phyloP scores from a whole-genome alignment of 805 yeast genomes.

The Yarrowia phangngaensis region DNA sequence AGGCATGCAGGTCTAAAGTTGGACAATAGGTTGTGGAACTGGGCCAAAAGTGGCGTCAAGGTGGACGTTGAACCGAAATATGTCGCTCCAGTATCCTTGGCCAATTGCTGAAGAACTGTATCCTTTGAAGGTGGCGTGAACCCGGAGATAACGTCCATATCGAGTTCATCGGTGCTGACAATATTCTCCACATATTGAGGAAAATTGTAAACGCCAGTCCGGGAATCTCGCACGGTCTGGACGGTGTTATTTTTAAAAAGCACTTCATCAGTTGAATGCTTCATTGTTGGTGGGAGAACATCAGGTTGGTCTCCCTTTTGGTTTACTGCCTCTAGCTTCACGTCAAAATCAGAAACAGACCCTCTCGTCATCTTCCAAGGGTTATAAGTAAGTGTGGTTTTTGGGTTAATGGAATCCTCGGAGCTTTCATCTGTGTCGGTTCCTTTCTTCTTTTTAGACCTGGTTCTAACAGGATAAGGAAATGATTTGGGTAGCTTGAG shows the following conservation, averaged over 20 bases:
- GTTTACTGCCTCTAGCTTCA: background rate
- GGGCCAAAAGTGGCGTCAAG: constrained; percentile 70
- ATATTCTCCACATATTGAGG: constrained; percentile 56
- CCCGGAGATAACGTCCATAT: constrained; percentile 52
- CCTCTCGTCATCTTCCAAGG: background rate
- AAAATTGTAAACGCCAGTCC: constrained; percentile 71
- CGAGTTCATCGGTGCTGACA: constrained; percentile 61
- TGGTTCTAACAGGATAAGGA: background rate
- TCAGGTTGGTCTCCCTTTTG: constrained; percentile 8
- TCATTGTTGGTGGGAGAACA: constrained; percentile 49
- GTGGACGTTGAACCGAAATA: constrained; percentile 84
- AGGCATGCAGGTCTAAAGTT: constrained; percentile 52
- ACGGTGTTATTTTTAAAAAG: constrained; percentile 71
- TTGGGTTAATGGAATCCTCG: background rate
- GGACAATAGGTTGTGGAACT: constrained; percentile 68
- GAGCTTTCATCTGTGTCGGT: background rate
- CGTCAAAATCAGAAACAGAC: constrained; percentile 1
- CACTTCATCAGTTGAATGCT: constrained; percentile 65
- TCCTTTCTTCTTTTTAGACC: background rate
- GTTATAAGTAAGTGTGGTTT: background rate
- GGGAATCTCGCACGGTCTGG: constrained; percentile 71
- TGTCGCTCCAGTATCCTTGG: constrained; percentile 39
- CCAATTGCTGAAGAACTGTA: constrained; percentile 47
- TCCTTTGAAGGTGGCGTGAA: constrained; percentile 73
- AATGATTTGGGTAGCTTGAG: background rate